A percentile compares a stretch with the other conserved stretches of the same genome.
phyloP scores from a whole-genome alignment of 306 rosid genomes.

The Gleditsia sinensis region DNA sequence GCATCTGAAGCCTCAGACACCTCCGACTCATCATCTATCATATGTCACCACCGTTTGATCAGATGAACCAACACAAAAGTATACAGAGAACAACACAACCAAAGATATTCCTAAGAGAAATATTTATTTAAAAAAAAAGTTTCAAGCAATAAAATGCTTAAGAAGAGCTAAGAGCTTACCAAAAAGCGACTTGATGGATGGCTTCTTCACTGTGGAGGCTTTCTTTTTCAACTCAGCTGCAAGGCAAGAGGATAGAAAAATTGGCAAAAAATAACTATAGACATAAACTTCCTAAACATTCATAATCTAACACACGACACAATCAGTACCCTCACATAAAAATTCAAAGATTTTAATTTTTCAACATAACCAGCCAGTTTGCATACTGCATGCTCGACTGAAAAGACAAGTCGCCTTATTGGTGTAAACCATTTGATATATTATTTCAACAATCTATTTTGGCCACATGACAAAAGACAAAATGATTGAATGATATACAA shows the following conservation, averaged over 20 bases:
- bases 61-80: background rate
- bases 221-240: constrained; percentile 90
- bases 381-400: background rate
- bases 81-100: background rate
- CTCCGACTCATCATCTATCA: constrained; percentile 63
- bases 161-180: constrained; percentile 48
- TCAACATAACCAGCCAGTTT: background rate
- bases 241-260: constrained; percentile 20
- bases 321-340: background rate
- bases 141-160: background rate
- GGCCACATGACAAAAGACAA: background rate
- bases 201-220: constrained; percentile 61
- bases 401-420: background rate
- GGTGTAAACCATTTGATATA: background rate
- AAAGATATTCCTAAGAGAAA: background rate
- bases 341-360: background rate
- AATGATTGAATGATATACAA: background rate
- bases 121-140: background rate
- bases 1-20: constrained; percentile 50
- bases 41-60: constrained; percentile 25
- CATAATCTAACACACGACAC: background rate
- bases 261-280: constrained; percentile 1
- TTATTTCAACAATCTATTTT: background rate
- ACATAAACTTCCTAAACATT: background rate
- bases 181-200: constrained; percentile 81